Evolutionary conservation across 805 yeast genomes (phyloP), one percentile per base, ranked within the genome.

Genomic region (Zygotorulaspora florentina): DNA sequence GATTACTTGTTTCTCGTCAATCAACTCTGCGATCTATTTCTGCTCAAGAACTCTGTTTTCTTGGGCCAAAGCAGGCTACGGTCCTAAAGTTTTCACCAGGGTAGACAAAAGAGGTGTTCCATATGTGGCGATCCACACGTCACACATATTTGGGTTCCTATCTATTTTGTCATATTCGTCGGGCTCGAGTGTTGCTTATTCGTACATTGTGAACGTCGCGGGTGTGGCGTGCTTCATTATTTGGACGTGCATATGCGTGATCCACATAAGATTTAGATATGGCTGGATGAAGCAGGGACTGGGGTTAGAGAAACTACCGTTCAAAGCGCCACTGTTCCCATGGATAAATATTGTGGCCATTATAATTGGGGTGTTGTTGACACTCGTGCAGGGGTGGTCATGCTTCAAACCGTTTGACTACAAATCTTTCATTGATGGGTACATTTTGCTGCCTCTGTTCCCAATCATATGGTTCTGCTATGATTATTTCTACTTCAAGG

Each of bases 201-300:
- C 54, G 28, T 82, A 81, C 58, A 79, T 81, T 54, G 80, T 80
- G 39, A 79, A 77, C 55, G 64, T 82, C 36, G 73, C 83, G 2
- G 87, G 87, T 48, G 84, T 83, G 17, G 79, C 84, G 1, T 79
- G 81, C 2, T 83, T 82, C 47, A 70, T 82, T 40, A 86, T 81
- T 2, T 82, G 87, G 88, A 83, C 81, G 7, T 66, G 73, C 10
- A 76, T 81, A 20, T 73, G 80, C 16, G 67, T 73, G 40, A 72
- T 76, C 30, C 86, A 83, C 51, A 47, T 81, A 13, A 65, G 85
- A 36, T 80, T 82, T 59, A 72, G 87, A 52, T 33, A 33, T n/a
- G 43, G 43, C 15, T 39, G 43, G 43, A 17, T 44, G 8, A 29
- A 30, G n/a, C 42, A 44, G 18, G 43, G 40, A 12, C 18, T 25